Percentiles rank a stretch among this genome's conserved stretches.
Evolutionary conservation across 345 rosid species (phyloP).

Genomic region (Barbarea vulgaris): DNA sequence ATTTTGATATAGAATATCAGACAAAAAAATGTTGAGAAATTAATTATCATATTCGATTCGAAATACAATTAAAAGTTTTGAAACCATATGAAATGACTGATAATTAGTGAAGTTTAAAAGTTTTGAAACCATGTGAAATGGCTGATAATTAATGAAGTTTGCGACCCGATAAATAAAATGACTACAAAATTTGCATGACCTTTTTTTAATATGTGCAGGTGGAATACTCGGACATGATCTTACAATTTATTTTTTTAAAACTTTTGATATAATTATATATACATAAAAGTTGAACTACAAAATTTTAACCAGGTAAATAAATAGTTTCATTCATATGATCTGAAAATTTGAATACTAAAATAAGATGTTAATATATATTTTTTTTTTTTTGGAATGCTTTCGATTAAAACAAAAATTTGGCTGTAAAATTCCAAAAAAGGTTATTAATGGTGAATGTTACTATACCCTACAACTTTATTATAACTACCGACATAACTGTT

Average conservation of each 20-base stretch:
- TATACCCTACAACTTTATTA: slow-evolving; percentile 33
- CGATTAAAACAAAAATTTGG: not conserved
- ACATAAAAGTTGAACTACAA: not conserved
- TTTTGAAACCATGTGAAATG: not conserved
- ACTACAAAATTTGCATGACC: not conserved
- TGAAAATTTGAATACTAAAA: not conserved
- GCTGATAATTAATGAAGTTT: not conserved
- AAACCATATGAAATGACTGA: not conserved
- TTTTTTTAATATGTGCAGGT: not conserved
- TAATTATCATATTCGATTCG: too few species aligned
- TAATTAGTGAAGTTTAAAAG: not conserved
- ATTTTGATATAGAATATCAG: not conserved
- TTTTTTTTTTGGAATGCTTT: not conserved
- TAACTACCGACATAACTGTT: slow-evolving; percentile 41
- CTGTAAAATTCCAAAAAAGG: not conserved
- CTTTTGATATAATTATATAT: not conserved
- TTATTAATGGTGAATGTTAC: slow-evolving; percentile 29
- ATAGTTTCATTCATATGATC: not conserved
- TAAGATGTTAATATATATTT: not conserved
- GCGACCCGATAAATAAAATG: not conserved
- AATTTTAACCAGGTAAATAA: not conserved
- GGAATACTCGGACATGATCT: not conserved
- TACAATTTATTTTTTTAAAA: not conserved
- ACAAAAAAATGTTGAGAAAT: not conserved
- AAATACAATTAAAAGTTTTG: not conserved